Percentiles rank a stretch among this genome's conserved stretches.
Conservation (phyloP, 257 asterid species). For the Penstemon newberryi region DNA sequence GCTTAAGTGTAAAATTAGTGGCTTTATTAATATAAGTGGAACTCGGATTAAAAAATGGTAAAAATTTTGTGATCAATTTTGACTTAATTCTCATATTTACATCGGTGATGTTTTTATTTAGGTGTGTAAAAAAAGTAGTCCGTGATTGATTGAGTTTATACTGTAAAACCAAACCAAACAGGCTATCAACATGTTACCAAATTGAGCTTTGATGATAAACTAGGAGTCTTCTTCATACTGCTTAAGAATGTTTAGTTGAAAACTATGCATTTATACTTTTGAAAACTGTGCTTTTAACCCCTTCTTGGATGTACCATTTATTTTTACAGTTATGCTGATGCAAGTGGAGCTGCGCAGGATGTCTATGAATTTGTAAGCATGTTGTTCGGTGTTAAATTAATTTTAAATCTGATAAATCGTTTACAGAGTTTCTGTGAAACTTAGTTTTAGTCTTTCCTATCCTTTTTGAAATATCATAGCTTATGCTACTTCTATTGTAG, state of each 20-base stretch:
- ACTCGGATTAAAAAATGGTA: background rate
- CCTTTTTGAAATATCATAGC: conserved; percentile 12
- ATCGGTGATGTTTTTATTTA: background rate
- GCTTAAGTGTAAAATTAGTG: background rate
- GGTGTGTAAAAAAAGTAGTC: background rate
- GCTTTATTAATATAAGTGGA: background rate
- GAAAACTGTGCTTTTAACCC: conserved; percentile 10
- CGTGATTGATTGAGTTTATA: background rate
- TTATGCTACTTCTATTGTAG: conserved; percentile 32
- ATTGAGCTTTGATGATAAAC: background rate
- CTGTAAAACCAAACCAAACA: background rate
- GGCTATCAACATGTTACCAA: background rate
- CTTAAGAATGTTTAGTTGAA: background rate
- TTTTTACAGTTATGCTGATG: conserved; percentile 60
- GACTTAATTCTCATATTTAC: background rate
- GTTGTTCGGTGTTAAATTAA: background rate
- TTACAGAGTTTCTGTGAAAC: background rate
- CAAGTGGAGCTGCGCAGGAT: conserved; percentile 75
- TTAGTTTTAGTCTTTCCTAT: background rate
- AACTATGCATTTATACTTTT: background rate
- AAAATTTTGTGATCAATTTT: too few species aligned
- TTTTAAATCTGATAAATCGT: background rate
- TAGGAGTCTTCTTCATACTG: background rate
- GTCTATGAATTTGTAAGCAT: conserved; percentile 74
- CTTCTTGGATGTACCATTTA: conserved; percentile 3